Evolutionary conservation across 2,329 filamentous ascomycete genomes (phyloP), one percentile per base, ranked within the genome.

Genomic region (Anthostomella pinea): DNA sequence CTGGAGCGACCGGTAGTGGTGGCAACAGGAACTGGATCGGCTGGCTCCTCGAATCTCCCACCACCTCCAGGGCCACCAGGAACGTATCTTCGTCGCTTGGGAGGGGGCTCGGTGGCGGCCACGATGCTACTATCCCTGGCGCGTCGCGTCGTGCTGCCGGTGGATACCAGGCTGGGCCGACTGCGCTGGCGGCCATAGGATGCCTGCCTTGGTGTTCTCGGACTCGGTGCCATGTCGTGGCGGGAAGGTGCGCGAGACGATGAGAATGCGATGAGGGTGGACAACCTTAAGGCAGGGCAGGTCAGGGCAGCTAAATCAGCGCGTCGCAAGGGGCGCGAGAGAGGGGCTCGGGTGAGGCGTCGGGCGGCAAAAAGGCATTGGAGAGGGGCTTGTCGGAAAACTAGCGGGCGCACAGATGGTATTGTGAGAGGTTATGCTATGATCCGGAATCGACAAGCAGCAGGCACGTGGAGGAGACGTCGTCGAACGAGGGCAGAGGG

Each of bases 51-150:
- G 61, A 89, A 95, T 57, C 89, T 74, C 14, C 89, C 88, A 39
- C 89, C 88, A 29, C 89, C 89, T 24, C 87, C 88, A 39, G 87
- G 84, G 3, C 88, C 89, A 30, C 89, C 89, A 21, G 91, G 87
- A 30, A 94, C 77, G 66, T 95, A 96, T 63, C 80, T 77, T 50
- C 82, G 75, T 57, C 77, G 79, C 65, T 88, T 89, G 1, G 72
- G 72, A 9, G 83, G 81, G 17, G 82, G 81, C 49, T 85, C 82
- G 30, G 72, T 69, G 26, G 59, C 60, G 17, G 60, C 54, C 7
- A 53, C 58, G 26, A 64, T 62, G 41, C 60, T 58, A 20, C 57
- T 45, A 53, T 64, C 43, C 54, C 59, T 45, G 52, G 60, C 42
- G 56, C 57, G 45, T 57, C 60, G 51, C 43, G 48, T 35, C 13